Conservation (phyloP, 129 eudicot genomes). For the Lactuca saligna region DNA sequence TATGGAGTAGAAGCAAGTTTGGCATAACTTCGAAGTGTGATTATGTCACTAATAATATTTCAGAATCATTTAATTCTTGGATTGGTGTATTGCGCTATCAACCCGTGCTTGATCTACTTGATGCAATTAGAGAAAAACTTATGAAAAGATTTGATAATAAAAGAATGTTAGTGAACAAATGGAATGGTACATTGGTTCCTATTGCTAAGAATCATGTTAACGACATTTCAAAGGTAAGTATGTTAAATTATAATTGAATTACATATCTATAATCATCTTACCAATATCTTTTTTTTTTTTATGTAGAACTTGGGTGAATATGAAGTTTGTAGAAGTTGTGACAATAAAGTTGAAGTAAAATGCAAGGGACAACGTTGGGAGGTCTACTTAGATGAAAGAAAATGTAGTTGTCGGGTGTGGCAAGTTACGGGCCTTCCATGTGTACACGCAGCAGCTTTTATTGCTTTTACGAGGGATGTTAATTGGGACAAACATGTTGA, state of each 20-base stretch:
- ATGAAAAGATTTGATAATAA: neutral
- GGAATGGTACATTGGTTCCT: neutral
- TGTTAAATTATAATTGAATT: neutral
- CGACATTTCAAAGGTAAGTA: neutral
- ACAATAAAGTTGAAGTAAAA: neutral
- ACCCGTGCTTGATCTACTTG: neutral
- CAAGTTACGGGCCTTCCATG: too few relatives aligned
- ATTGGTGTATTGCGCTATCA: constrained; percentile 2
- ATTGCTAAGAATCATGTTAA: too few relatives aligned
- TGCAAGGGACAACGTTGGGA: too few relatives aligned
- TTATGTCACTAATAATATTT: neutral
- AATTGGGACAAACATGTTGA: too few relatives aligned
- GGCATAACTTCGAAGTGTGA: neutral
- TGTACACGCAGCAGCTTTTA: too few relatives aligned
- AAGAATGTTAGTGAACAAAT: neutral
- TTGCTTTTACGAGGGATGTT: too few relatives aligned
- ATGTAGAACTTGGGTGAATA: neutral
- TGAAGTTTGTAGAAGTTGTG: neutral
- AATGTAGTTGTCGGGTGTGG: too few relatives aligned
- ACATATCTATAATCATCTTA: neutral
- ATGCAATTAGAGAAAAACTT: neutral
- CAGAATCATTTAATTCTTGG: neutral
- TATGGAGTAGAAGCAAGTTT: too few relatives aligned
- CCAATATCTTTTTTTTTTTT: neutral
- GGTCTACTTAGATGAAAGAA: too few relatives aligned